These are phyloP conservation scores for Psilocybe sp. DNA, from an alignment of 768 basidiomycete genomes.

Conservation along the genomic window DNA sequence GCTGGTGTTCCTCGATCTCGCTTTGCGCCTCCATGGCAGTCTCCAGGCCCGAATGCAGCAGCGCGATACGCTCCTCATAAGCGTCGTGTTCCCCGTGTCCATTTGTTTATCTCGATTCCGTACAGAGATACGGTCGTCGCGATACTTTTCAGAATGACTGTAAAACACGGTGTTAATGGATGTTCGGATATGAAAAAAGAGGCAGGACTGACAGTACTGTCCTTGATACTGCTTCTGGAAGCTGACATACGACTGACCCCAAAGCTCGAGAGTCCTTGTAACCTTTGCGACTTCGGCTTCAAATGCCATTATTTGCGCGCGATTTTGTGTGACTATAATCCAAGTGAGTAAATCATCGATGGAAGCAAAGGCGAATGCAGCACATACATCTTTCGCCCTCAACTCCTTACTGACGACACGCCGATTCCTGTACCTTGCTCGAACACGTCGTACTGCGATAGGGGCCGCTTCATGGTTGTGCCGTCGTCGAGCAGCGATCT, in stretches of 20 bases:
- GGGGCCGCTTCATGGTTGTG: constrained; percentile 14
- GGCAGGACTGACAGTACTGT: constrained; percentile 75
- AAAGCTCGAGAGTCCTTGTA: constrained; percentile 69
- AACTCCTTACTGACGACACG: constrained; percentile 77
- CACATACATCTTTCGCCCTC: constrained; percentile 74
- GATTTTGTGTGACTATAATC: constrained; percentile 54
- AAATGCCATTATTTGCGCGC: constrained; percentile 62
- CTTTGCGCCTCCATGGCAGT: constrained; percentile 70
- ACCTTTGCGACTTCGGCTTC: constrained; percentile 81
- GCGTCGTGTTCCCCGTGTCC: constrained; percentile 63
- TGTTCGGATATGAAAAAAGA: constrained; percentile 61
- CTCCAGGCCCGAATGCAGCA: constrained; percentile 70
- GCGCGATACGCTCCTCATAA: constrained; percentile 67
- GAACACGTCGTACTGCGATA: constrained; percentile 17
- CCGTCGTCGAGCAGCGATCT: constrained; percentile 33
- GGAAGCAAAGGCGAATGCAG: constrained; percentile 1
- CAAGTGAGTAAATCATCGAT: constrained; percentile 12
- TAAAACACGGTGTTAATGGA: constrained; percentile 61
- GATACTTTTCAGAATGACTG: constrained; percentile 81
- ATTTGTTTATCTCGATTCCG: constrained; percentile 65
- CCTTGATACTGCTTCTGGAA: constrained; percentile 88
- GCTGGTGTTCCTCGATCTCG: constrained; percentile 88
- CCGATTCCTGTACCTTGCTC: constrained; percentile 39
- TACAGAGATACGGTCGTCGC: constrained; percentile 58
- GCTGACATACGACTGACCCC: constrained; percentile 68